Base-by-base conservation (phyloP, 176 grass and related monocot genomes). In the Bolboschoenus planiculmis region DNA sequence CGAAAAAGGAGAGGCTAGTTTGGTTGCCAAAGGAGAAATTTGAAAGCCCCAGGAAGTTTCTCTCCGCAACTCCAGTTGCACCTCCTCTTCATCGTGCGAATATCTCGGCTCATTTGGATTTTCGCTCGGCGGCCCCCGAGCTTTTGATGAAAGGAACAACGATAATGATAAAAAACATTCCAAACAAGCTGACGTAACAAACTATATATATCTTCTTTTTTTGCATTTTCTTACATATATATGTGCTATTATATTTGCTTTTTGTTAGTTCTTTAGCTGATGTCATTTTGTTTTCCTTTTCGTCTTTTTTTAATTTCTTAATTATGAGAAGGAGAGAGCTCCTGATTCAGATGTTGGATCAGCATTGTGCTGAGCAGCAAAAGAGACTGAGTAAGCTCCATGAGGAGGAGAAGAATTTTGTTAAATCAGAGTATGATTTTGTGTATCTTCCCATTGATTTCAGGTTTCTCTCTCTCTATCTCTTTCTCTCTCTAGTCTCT, bases 401-500 rank as follows among this genome's bases (percentile, higher is more conserved):
- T 10, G 59, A 53, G 50, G 87, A 43, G 40, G 85, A 53, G 8
- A 30, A 5, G 64, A 56, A 8, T 1, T 76, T 29, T 18, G 79
- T 63, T 47, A 16, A 26, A 44, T 78, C 86, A 37, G 91, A 70
- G 23, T 97, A 91, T 84, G 94, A 97, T 64, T 87, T 93, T 83
- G 39, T 93, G 51, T 97, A 97, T 86, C 4, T 97, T 21, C 94
- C 91, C 9, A 88, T 91, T 35, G 94, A 97, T 66, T 97, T 97
- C 93, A 88, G 89, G 93, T 97, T 37, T 54, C 20, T 55, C 3
- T 18, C 56, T 34, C 21, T 75, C 30, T 26, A 16, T 60, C 71
- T 83, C 39, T 26, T 3, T 53, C 16, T 84, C 29, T 68, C 34
- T 82, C 57, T 43, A n/a, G 5, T 58, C 29, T 34, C 10, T 53